Evolutionary conservation across 129 eudicot genomes (phyloP).

Genomic region (Lactuca sativa): DNA sequence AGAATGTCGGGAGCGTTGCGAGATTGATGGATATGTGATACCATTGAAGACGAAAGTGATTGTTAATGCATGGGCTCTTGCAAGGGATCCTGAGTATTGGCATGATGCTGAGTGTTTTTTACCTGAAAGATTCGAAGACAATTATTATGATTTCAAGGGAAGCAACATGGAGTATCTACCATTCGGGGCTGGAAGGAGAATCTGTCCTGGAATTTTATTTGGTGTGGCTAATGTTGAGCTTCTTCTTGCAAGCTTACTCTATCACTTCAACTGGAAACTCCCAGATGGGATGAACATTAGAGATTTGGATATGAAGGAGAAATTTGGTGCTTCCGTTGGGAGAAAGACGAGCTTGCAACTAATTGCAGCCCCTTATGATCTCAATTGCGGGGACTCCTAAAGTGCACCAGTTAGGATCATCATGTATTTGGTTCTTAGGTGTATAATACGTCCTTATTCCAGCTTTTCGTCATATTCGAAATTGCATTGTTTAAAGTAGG

Average conservation of each 20-base stretch:
- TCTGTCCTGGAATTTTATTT: no score
- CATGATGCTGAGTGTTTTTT: no score
- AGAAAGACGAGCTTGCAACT: neutral
- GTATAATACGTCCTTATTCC: no score
- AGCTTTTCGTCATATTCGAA: no score
- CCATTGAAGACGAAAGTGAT: constrained; percentile 20
- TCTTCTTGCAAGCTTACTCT: constrained; percentile 7
- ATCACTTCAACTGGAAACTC: constrained; percentile 18
- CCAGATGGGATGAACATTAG: constrained; percentile 1
- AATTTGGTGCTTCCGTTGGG: constrained; percentile 7
- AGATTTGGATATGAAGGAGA: constrained; percentile 22
- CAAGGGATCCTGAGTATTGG: neutral
- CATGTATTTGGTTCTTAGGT: no score
- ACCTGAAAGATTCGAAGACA: no score
- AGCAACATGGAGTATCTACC: no score
- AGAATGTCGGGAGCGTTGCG: constrained; percentile 19
- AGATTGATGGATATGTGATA: constrained; percentile 16
- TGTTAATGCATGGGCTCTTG: constrained; percentile 22
- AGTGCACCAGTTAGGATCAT: no score
- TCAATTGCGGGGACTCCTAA: no score
- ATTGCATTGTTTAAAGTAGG: no score
- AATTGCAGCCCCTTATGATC: constrained; percentile 16
- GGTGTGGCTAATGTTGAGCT: neutral
- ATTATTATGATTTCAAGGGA: no score
- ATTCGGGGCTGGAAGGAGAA: no score